Evolutionary conservation across 2,329 filamentous ascomycete species (phyloP).

Genomic region (Ascochyta lentis): DNA sequence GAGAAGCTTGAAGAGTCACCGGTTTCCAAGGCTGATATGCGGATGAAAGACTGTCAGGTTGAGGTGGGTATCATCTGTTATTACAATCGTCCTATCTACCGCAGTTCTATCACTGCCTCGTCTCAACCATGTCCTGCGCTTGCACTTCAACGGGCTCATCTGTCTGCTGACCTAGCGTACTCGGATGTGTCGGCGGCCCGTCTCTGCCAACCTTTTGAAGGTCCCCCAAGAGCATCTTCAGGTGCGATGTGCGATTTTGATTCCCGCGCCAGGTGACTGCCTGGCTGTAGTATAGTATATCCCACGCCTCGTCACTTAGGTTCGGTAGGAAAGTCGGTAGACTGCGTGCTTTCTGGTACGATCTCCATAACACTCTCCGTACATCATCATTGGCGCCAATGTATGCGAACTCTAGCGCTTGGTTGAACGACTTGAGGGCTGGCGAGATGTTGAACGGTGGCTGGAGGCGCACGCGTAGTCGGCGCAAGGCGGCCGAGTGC

Average conservation of each 20-base stretch:
- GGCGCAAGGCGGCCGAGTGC: constrained; percentile 36
- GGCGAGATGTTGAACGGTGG: constrained; percentile 44
- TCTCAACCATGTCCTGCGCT: background rate
- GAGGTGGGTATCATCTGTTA: background rate
- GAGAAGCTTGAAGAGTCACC: too few species aligned
- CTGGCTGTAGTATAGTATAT: constrained; percentile 48
- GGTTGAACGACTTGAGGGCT: constrained; percentile 43
- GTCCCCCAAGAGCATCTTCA: constrained; percentile 38
- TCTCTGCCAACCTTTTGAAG: constrained; percentile 39
- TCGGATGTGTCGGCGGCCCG: constrained; percentile 46
- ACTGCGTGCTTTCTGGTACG: constrained; percentile 41
- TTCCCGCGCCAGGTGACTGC: constrained; percentile 46
- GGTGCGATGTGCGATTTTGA: constrained; percentile 40
- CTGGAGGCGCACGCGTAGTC: constrained; percentile 36
- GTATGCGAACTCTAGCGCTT: constrained; percentile 45
- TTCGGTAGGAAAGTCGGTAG: constrained; percentile 44
- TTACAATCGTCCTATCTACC: background rate
- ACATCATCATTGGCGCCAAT: constrained; percentile 47
- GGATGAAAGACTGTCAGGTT: too few species aligned
- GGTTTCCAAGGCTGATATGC: too few species aligned
- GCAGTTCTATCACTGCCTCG: background rate
- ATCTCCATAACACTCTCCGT: constrained; percentile 45
- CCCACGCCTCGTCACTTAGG: constrained; percentile 46
- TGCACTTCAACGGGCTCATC: background rate
- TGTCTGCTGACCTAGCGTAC: constrained; percentile 17